These are phyloP conservation scores for Tetrastigma voinierianum DNA, from an alignment of 164 flowering plant genomes.

Conservation along the genomic window DNA sequence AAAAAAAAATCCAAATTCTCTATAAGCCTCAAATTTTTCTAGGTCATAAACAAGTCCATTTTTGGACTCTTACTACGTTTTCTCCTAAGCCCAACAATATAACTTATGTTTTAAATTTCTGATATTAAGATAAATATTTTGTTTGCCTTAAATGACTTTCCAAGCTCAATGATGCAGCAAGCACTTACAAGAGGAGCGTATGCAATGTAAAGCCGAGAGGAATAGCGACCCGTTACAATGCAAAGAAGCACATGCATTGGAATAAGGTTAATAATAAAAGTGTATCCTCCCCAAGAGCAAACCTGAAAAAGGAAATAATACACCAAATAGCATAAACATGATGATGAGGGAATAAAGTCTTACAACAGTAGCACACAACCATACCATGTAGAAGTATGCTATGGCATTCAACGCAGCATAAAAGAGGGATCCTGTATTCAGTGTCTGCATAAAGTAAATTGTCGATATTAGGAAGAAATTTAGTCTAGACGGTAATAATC, in stretches of 20 bases:
- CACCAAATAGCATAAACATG: slow-evolving; percentile 7
- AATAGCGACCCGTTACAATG: slow-evolving; percentile 96
- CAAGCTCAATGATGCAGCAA: background rate
- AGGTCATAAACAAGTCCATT: no score
- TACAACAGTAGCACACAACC: slow-evolving; percentile 13
- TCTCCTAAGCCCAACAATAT: no score
- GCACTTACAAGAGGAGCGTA: slow-evolving; percentile 96
- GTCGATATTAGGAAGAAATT: slow-evolving; percentile 7
- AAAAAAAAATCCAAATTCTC: background rate
- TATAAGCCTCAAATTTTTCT: background rate
- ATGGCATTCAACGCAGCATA: slow-evolving; percentile 93
- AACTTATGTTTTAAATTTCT: no score
- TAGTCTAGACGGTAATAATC: background rate
- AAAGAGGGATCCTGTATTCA: slow-evolving; percentile 97
- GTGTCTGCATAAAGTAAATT: slow-evolving; percentile 59
- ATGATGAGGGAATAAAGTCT: background rate
- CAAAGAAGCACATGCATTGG: slow-evolving; percentile 98
- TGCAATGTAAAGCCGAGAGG: slow-evolving; percentile 89
- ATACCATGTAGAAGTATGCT: slow-evolving; percentile 96
- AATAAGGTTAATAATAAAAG: slow-evolving; percentile 95
- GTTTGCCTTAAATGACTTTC: no score
- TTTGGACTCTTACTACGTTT: no score
- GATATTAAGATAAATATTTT: no score
- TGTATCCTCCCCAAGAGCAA: slow-evolving; percentile 99
- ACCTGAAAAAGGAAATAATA: slow-evolving; percentile 49